Evolutionary conservation across 1,284 basidiomycete species (phyloP).

Genomic region (Cystobasidium pallidum): DNA sequence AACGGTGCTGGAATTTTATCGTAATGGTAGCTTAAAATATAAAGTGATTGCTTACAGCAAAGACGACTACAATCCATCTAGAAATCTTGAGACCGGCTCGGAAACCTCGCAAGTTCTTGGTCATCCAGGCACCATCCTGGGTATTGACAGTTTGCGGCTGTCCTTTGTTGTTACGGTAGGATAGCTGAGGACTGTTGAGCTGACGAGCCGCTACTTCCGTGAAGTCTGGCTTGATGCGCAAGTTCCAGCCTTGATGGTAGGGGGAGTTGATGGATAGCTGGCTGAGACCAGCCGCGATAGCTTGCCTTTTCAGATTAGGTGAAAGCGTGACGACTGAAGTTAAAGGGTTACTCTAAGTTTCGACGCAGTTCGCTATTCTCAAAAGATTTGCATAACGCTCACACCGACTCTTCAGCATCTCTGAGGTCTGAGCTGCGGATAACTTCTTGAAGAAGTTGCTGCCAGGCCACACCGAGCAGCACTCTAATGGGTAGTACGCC

Average conservation of each 20-base stretch:
- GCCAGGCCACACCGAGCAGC: constrained; percentile 10
- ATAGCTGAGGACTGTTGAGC: constrained; percentile 18
- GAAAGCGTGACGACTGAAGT: constrained; percentile 24
- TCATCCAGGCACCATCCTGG: constrained; percentile 32
- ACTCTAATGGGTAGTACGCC: constrained; percentile 18
- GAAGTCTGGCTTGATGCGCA: constrained; percentile 14
- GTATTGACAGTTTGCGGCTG: constrained; percentile 15
- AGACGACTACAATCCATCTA: constrained; percentile 32
- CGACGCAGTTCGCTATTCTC: too few relatives aligned
- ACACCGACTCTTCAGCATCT: constrained; percentile 36
- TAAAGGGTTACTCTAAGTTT: not conserved
- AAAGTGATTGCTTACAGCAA: constrained; percentile 7
- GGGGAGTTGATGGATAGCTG: constrained; percentile 25
- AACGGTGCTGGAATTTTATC: too few relatives aligned
- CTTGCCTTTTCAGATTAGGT: constrained; percentile 11
- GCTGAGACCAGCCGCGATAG: constrained; percentile 26
- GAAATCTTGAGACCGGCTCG: constrained; percentile 10
- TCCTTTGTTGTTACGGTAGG: not conserved
- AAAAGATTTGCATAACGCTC: not conserved
- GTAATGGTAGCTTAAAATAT: too few relatives aligned
- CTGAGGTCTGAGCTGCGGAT: constrained; percentile 9
- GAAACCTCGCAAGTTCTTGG: constrained; percentile 4
- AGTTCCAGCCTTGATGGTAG: constrained; percentile 28
- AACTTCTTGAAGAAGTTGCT: constrained; percentile 28
- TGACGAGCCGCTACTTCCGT: constrained; percentile 25